Base-by-base conservation (phyloP, 352 stramenopile genomes). In the Pythium grandisporangium region DNA sequence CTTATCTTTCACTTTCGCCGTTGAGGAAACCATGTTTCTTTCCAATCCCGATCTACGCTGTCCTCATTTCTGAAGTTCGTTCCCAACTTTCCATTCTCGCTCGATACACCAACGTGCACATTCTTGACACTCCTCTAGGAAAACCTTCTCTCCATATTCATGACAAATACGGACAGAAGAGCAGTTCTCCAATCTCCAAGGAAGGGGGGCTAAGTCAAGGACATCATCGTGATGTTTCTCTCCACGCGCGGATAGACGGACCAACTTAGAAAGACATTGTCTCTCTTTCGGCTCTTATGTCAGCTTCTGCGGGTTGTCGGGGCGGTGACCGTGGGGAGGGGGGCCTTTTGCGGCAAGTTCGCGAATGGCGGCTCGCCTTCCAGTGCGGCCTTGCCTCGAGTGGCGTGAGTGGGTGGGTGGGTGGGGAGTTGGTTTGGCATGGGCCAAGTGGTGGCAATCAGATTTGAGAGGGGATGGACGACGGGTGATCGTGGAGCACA, bases 201-300 rank as follows among this genome's bases (percentile, higher is more conserved):
- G 68, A 46, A 63, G 27, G 27, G 27, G 27, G 8, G 10, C 14
- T 32, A 32, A 32, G 14, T 57, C 74, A 66, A 84, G 75, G 70
- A 84, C 49, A 77, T 81, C 65, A 77, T 82, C 67, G 72, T 83
- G 70, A 83, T 70, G 62, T 57, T 55, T 59, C 45, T 50, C 43
- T 37, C 50, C 51, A 40, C 46, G 42, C 69, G 72, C 58, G 67
- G 10, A 32, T 46, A 54, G 66, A 66, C 56, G 66, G 51, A 73
- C 70, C 74, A 77, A 84, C 71, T 88, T 88, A 88, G 74, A 88
- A 88, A 88, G 74, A 84, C 74, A 88, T 88, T 63, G 74, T 84
- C 72, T 85, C 65, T 70, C 70, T 81, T 71, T 51, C 68, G 75
- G 42, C 66, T 64, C 66, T 84, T 61, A n/a, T n/a, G 70, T 84